Base-by-base conservation (phyloP, 805 yeast genomes). In the Candida insectorum region DNA sequence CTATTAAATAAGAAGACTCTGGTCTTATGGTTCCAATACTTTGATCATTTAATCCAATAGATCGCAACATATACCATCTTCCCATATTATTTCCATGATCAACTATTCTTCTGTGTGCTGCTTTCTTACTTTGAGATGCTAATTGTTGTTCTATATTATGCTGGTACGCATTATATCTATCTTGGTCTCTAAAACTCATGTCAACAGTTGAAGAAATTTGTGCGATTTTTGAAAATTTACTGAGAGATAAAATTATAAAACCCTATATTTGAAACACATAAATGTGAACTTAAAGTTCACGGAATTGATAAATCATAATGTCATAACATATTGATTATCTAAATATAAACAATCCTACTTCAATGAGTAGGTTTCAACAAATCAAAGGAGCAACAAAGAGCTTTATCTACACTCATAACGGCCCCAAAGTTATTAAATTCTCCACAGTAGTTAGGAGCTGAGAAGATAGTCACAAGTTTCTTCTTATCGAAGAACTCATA, bases 381-480 rank as follows among this genome's bases (percentile, higher is more conserved):
- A 50, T 81, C 88, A 58, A 81, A 81, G 24, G 84, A 77, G 48
- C 89, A 81, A 60, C 79, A 76, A 47, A 81, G 60, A 16, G 71
- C 72, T 40, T 78, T 77, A 44, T 79, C 81, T 15, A 81, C 85
- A 48, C 78, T 73, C 85, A 81, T 79, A 13, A 81, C 81, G 2
- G 88, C 88, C 11, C 89, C 89, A 76, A 81, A 81, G 50, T 81
- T 81, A 46, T 80, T 77, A 57, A 81, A 81, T 52, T 81, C 88
- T 6, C 89, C 89, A 62, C 89, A 81, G 49, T 85, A 85, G 52
- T 85, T 85, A 3, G 94, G 94, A 4, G 93, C 94, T 40, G 81
- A 75, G 49, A 85, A 85, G 1, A 85, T 79, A 0, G 94, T 85
- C 1, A 85, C 93, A 36, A 85, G 62, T 52, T 78, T 79, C 48